Evolutionary conservation across 495 filamentous ascomycete genomes (phyloP).

Genomic region (Amorphotheca resinae): DNA sequence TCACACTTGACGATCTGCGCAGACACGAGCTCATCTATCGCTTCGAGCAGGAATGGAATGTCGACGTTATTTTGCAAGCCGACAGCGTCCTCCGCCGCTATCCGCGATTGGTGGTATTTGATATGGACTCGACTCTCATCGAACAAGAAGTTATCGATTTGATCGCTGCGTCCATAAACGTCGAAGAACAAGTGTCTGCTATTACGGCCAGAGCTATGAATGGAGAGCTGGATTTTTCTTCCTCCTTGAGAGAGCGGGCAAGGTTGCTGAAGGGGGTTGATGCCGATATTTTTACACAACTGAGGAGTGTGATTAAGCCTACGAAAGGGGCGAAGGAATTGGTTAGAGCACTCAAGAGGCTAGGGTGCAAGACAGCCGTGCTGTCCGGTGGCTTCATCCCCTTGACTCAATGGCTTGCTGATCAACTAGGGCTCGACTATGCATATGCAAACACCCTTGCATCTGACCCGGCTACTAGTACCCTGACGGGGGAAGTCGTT

Average conservation of each 20-base stretch:
- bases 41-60: conserved; percentile 78
- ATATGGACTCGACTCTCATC: conserved; percentile 97
- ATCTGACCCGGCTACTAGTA: conserved; percentile 40
- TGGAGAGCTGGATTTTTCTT: conserved; percentile 88
- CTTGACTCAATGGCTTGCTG: conserved; percentile 73
- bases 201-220: conserved; percentile 93
- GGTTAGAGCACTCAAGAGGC: conserved; percentile 51
- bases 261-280: conserved; percentile 68
- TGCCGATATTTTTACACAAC: conserved; percentile 65
- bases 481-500: conserved; percentile 70
- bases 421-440: conserved; percentile 69
- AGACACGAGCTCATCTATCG: conserved; percentile 69
- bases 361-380: conserved; percentile 79
- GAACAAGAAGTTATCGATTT: conserved; percentile 95
- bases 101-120: conserved; percentile 79
- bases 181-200: conserved; percentile 42
- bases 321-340: conserved; percentile 70
- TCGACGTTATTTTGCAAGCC: conserved; percentile 62
- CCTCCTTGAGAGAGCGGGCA: conserved; percentile 66
- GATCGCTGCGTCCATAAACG: conserved; percentile 68
- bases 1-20: conserved; percentile 55
- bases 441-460: conserved; percentile 78
- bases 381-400: conserved; percentile 87
- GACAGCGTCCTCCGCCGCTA: conserved; percentile 62
- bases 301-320: conserved; percentile 61